Base-by-base conservation (phyloP, 768 basidiomycete species). In the Tricholoma furcatifolium region DNA sequence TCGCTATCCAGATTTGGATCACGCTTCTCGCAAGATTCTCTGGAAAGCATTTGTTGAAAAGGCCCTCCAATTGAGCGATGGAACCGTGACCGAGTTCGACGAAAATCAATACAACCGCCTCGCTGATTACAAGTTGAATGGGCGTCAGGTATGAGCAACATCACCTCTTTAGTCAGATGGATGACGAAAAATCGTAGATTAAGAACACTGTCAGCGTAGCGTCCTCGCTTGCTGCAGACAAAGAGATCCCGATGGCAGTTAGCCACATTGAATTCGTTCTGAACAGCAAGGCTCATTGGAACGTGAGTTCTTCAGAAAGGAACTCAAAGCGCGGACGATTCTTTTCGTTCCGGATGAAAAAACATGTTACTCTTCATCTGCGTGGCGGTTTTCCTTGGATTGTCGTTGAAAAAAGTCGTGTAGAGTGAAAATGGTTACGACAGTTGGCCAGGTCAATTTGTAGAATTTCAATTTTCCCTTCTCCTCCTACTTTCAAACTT, bases 181-280 rank as follows among this genome's bases (percentile, higher is more conserved):
- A 27, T 43, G 43, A 43, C 43, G 24, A 10, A 43, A 24, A 27
- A 43, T 43, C 18, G 12, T 43, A 43, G 43, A 70, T 68, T 27
- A 68, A 66, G 55, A 70, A 70, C 44, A 51, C 55, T 6, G 57
- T 67, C 15, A 62, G 63, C 47, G 65, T 56, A 40, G 67, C 67
- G 6, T 62, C 64, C 31, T 58, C 63, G 6, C 54, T 67, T 32
- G 64, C 62, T 6, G 31, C 64, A 15, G 56, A 63, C 6, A 44
- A 47, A 3, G 36, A 55, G 18, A 20, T 18, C 17, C 53, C 51
- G 17, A 45, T 65, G 30, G 38, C 43, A 17, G 21, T 24, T 24
- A 4, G 21, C 21, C 43, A 43, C 27, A 20, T 43, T 43, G 27
- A 43, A 43, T 2, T 23, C 27, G 43, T 43, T 23, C 43, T 43